A percentile compares a stretch with the other conserved stretches of the same genome.
phyloP scores from a whole-genome alignment of 1,139 yeast genomes.

The Protomyces inundatus region DNA sequence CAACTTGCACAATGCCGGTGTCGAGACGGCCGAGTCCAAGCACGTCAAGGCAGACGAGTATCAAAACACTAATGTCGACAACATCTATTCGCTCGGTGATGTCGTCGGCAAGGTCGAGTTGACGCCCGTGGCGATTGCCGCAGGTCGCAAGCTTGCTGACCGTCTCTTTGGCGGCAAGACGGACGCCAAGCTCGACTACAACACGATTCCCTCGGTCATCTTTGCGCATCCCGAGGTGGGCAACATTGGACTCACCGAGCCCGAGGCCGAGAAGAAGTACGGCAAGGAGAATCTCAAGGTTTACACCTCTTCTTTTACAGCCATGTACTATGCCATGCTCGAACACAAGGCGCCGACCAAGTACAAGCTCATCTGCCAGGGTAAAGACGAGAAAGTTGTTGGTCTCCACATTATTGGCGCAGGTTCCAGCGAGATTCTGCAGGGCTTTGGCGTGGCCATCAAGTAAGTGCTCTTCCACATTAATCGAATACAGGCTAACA shows the following conservation, averaged over 20 bases:
- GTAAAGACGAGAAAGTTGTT: slow-evolving; percentile 84
- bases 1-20: slow-evolving; percentile 70
- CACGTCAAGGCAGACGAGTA: slow-evolving; percentile 76
- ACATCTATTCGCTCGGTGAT: slow-evolving; percentile 85
- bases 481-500: background rate
- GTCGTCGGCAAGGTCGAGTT: slow-evolving; percentile 80
- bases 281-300: slow-evolving; percentile 78
- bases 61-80: slow-evolving; percentile 70
- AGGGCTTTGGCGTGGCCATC: slow-evolving; percentile 96
- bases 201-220: slow-evolving; percentile 81
- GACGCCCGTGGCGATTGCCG: slow-evolving; percentile 98
- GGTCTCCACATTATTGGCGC: slow-evolving; percentile 94
- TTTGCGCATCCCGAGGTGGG: slow-evolving; percentile 98
- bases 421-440: slow-evolving; percentile 81
- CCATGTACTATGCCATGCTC: slow-evolving; percentile 90
- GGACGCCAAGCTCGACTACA: slow-evolving; percentile 66
- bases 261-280: slow-evolving; percentile 66
- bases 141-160: slow-evolving; percentile 89
- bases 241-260: slow-evolving; percentile 77
- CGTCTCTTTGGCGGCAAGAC: slow-evolving; percentile 77
- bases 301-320: slow-evolving; percentile 74
- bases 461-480: slow-evolving; percentile 43
- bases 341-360: slow-evolving; percentile 78
- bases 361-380: slow-evolving; percentile 74
- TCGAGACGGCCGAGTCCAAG: slow-evolving; percentile 52